These are phyloP conservation scores for Flaveria brownii DNA, from an alignment of 129 eudicot genomes.

Conservation along the genomic window DNA sequence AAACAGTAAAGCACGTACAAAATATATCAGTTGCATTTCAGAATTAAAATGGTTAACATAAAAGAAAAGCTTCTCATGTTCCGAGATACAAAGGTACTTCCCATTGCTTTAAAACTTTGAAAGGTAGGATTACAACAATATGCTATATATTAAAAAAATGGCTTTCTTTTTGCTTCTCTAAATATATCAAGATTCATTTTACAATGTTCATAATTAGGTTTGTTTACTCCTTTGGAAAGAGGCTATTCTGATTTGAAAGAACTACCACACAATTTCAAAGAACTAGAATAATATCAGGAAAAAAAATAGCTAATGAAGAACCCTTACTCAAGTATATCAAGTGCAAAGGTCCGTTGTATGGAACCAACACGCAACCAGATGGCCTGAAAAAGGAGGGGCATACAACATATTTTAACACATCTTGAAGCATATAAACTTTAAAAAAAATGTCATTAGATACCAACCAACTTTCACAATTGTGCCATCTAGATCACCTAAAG, in stretches of 20 bases:
- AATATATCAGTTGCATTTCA: constrained; percentile 24
- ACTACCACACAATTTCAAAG: constrained; percentile 17
- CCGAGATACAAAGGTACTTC: neutral
- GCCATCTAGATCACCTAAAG: neutral
- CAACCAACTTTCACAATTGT: neutral
- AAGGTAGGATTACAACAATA: neutral
- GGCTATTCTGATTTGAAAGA: neutral
- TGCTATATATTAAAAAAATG: neutral
- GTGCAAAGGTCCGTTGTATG: constrained; percentile 92
- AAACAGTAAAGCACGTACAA: constrained; percentile 20
- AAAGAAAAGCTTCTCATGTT: constrained; percentile 10
- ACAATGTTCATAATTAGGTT: constrained; percentile 6
- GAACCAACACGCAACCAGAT: constrained; percentile 75
- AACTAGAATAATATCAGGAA: neutral
- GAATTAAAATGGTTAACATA: constrained; percentile 16
- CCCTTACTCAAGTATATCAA: constrained; percentile 93
- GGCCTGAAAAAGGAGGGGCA: constrained; percentile 56
- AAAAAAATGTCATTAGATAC: neutral
- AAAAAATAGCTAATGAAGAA: constrained; percentile 24
- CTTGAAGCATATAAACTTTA: constrained; percentile 10
- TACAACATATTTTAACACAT: constrained; percentile 15
- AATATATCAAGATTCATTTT: constrained; percentile 6
- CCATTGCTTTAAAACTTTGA: constrained; percentile 10
- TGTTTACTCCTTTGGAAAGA: neutral
- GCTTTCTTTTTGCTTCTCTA: constrained; percentile 23